Evolutionary conservation across 2,329 filamentous ascomycete genomes (phyloP).

Genomic region (Colletotrichum spinosum): DNA sequence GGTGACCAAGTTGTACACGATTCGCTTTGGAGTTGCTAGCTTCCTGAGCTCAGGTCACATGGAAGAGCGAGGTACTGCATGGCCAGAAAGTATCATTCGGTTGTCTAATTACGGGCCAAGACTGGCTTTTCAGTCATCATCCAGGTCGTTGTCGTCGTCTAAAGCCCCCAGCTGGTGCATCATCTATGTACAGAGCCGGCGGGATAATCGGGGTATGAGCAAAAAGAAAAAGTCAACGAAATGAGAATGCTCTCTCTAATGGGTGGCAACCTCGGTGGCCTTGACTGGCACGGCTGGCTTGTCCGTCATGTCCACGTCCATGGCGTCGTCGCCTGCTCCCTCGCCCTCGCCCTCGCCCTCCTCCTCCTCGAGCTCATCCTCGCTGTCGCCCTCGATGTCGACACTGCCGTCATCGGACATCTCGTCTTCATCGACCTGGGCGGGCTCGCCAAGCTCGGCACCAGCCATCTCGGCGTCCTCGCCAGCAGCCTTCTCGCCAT

Average conservation of each 20-base stretch:
- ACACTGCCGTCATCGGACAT: slow-evolving; percentile 81
- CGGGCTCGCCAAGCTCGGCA: slow-evolving; percentile 63
- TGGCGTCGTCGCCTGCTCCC: slow-evolving; percentile 52
- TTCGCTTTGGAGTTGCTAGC: too few species aligned
- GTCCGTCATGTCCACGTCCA: slow-evolving; percentile 61
- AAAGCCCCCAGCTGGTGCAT: slow-evolving; percentile 35
- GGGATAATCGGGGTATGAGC: slow-evolving; percentile 36
- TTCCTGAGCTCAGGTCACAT: too few species aligned
- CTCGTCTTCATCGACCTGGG: slow-evolving; percentile 72
- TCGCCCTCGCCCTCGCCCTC: slow-evolving; percentile 53
- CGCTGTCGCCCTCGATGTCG: slow-evolving; percentile 82
- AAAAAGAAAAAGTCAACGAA: slow-evolving; percentile 28
- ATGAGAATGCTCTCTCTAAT: slow-evolving; percentile 24
- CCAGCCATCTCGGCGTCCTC: slow-evolving; percentile 84
- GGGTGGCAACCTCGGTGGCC: slow-evolving; percentile 43
- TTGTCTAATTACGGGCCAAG: neutral
- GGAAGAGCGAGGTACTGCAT: too few species aligned
- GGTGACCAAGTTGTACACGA: neutral
- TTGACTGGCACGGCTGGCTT: slow-evolving; percentile 49
- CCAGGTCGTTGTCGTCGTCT: slow-evolving; percentile 37
- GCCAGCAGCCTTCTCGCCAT: slow-evolving; percentile 58
- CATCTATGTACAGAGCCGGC: slow-evolving; percentile 23
- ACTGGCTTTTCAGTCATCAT: slow-evolving; percentile 35
- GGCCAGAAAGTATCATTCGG: too few species aligned
- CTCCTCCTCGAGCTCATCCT: slow-evolving; percentile 77